Percentiles rank a stretch among this genome's conserved stretches.
Evolutionary conservation across 768 basidiomycete species (phyloP).

Genomic region (Russula dissimulans): DNA sequence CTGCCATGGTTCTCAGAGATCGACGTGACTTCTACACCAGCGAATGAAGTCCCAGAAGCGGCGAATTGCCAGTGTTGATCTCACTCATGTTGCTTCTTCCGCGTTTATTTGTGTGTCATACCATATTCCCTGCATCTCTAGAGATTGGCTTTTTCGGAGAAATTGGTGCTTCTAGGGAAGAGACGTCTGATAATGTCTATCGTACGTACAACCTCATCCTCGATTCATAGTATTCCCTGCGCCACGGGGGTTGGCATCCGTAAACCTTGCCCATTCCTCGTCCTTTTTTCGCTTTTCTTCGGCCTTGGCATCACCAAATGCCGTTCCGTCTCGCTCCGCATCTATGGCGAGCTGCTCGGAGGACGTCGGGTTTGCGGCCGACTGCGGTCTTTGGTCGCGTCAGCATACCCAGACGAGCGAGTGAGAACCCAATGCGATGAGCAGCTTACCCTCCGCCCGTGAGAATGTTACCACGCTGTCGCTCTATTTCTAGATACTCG

Average conservation of each 20-base stretch:
- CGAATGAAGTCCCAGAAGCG: conserved; percentile 72
- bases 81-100: conserved; percentile 21
- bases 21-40: conserved; percentile 71
- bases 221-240: conserved; percentile 98
- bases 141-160: conserved; percentile 1
- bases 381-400: conserved; percentile 10
- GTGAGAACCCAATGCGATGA: neutral
- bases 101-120: conserved; percentile 18
- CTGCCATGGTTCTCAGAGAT: conserved; percentile 50
- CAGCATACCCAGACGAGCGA: neutral
- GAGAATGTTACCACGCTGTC: conserved; percentile 75
- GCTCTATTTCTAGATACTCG: conserved; percentile 85
- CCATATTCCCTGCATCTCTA: conserved; percentile 10
- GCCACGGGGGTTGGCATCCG: conserved; percentile 77
- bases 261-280: conserved; percentile 86
- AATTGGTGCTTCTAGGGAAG: neutral
- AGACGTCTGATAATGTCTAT: conserved; percentile 7
- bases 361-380: conserved; percentile 49
- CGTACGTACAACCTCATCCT: conserved; percentile 39
- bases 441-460: conserved; percentile 72
- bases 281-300: conserved; percentile 79
- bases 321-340: conserved; percentile 77
- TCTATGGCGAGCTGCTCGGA: conserved; percentile 72
- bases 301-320: conserved; percentile 51
- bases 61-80: conserved; percentile 75